Base-by-base conservation (phyloP, 345 rosid species). In the Lepidium didymum region DNA sequence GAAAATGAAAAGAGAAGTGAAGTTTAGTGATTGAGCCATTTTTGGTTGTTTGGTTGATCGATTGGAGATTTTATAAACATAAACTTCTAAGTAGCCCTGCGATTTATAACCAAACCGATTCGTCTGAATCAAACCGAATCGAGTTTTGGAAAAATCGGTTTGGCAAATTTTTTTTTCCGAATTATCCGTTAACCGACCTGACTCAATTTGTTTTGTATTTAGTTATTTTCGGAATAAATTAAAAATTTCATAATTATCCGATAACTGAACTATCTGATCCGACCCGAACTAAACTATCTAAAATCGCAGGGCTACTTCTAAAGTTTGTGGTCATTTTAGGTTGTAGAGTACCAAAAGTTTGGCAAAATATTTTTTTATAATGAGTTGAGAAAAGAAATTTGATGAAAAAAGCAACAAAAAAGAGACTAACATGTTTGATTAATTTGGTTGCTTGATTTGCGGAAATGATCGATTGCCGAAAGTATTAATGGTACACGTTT, bases 401-500 rank as follows among this genome's bases (percentile, higher is more conserved):
- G 9, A 51, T n/a, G 35, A 60, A 12, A 69, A 29, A 60, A 38
- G 74, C 55, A 15, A 52, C 25, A 6, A 31, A 59, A 59, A 50
- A 38, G 21, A 49, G n/a, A 47, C 10, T 8, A 4, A 49, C n/a
- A 23, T 51, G 44, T 41, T 42, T 52, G 1, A 18, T 51, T 70
- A 33, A 40, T 52, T 70, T 42, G 36, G 46, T 33, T 62, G 13
- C 75, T 61, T 70, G 62, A 70, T 70, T 62, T 15, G 49, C 56
- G 69, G 75, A 14, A 70, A 70, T 70, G 56, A 70, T 62, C 69
- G 7, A 21, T 11, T 53, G 27, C 65, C 73, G 64, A 68, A 68
- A 68, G 65, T 37, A 57, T 19, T 16, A 16, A 23, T 53, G 38
- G 4, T 66, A 41, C 33, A 52, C 13, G 25, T 14, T 27, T 42